These are phyloP conservation scores for Brassica carinata DNA, from an alignment of 345 rosid species.

Conservation along the genomic window DNA sequence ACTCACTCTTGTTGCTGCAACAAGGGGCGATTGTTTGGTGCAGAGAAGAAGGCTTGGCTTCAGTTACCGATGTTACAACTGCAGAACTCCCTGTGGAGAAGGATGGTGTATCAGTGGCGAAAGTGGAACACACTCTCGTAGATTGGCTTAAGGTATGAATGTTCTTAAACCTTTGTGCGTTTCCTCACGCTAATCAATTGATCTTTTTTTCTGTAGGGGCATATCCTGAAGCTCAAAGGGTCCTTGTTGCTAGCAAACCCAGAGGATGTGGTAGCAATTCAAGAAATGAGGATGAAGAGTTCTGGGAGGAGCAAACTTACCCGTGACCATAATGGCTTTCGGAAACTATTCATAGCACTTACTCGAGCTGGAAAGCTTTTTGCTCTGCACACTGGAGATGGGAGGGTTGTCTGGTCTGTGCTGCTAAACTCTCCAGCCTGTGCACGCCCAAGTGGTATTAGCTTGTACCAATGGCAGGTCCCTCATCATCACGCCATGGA, in stretches of 20 bases:
- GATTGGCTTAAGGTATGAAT: conserved; percentile 93
- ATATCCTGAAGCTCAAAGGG: conserved; percentile 86
- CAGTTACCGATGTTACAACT: conserved; percentile 77
- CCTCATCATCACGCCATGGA: conserved; percentile 99
- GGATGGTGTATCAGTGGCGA: conserved; percentile 89
- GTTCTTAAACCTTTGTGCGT: conserved; percentile 4
- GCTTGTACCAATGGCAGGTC: conserved; percentile 86
- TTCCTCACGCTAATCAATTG: conserved; percentile 31
- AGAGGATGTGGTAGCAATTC: conserved; percentile 86
- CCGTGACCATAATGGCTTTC: conserved; percentile 96
- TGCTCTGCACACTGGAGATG: conserved; percentile 98
- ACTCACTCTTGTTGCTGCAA: conserved; percentile 84
- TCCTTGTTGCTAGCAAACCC: conserved; percentile 93
- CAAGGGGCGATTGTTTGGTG: conserved; percentile 96
- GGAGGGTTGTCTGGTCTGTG: conserved; percentile 85
- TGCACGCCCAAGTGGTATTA: conserved; percentile 58
- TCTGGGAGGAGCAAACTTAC: conserved; percentile 96
- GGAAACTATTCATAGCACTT: conserved; percentile 84
- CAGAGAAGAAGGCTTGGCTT: conserved; percentile 95
- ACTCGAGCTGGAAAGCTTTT: conserved; percentile 83
- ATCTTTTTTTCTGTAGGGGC: conserved; percentile 63
- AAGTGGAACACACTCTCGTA: conserved; percentile 89
- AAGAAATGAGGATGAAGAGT: conserved; percentile 78
- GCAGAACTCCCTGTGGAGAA: conserved; percentile 89
- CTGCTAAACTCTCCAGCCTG: conserved; percentile 62